Percentiles rank a stretch among this genome's conserved stretches.
Conservation (phyloP, 1,139 yeast species). For the Zygosaccharomyces sapae region DNA sequence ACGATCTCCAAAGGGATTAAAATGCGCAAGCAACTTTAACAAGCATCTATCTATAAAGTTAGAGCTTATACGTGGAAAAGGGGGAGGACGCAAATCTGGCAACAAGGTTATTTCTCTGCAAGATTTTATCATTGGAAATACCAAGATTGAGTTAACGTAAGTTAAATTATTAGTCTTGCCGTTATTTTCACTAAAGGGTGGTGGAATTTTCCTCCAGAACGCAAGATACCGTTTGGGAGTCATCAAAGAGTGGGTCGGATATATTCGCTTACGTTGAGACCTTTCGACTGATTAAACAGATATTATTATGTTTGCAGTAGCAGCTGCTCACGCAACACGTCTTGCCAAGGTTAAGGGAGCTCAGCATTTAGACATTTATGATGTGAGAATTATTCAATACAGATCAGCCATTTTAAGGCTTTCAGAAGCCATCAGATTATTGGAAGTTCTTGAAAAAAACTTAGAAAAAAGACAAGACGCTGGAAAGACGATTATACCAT, state of each 20-base stretch:
- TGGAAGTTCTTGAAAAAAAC: slow-evolving; percentile 24
- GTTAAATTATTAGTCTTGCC: background rate
- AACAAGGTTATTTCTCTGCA: background rate
- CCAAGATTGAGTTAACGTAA: background rate
- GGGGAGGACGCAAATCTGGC: background rate
- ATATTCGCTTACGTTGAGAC: background rate
- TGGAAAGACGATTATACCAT: slow-evolving; percentile 28
- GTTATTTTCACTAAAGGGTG: background rate
- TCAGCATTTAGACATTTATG: slow-evolving; percentile 26
- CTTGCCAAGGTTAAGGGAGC: slow-evolving; percentile 19
- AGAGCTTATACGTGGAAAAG: background rate
- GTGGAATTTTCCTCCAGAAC: background rate
- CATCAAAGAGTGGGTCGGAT: background rate
- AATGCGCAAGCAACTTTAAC: slow-evolving; percentile 5
- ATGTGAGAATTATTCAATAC: slow-evolving; percentile 31
- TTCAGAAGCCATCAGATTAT: slow-evolving; percentile 23
- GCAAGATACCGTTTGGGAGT: background rate
- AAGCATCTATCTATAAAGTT: background rate
- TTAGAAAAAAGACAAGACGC: slow-evolving; percentile 19
- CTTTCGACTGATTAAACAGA: slow-evolving; percentile 1
- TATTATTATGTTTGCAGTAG: slow-evolving; percentile 29
- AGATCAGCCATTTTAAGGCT: slow-evolving; percentile 27
- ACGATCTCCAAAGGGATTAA: slow-evolving; percentile 1
- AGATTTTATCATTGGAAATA: background rate
- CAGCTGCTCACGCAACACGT: slow-evolving; percentile 30